Evolutionary conservation across 2,329 filamentous ascomycete genomes (phyloP), one percentile per base, ranked within the genome.

Genomic region (Phoma sp.): DNA sequence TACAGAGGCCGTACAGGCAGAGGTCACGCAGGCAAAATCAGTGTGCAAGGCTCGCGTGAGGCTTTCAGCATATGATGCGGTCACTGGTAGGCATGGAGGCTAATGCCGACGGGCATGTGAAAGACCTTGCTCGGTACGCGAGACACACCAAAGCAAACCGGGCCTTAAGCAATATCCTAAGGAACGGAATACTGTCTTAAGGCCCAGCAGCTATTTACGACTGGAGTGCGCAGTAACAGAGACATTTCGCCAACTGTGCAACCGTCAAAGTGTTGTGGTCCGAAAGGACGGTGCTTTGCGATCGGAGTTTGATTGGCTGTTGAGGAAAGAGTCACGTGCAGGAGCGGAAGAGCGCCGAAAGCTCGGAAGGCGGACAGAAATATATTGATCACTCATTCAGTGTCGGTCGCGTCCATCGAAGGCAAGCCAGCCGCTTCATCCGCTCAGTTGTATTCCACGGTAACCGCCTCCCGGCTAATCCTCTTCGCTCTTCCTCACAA

Each of bases 231-330:
- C 17, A 40, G 17, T 15, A 14, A 28, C 25, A 11, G 9, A 12
- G 20, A n/a, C 20, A 11, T 18, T 18, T 26, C 4, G 20, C 4
- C n/a, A 37, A 18, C 9, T 14, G 23, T 38, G 15, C 25, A 23
- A 12, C 28, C 7, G 7, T 30, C 17, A n/a, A 17, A 15, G 17
- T 34, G 43, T 14, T n/a, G n/a, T 30, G 33, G 32, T 15, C 29
- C 17, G 15, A n/a, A 39, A 23, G 23, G 42, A 40, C 9, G 11
- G 43, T 53, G 37, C 52, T 65, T 64, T 72, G 70, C 70, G 70
- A 65, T 72, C 68, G 65, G 36, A 38, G 42, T 47, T 23, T 71
- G 66, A 73, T 72, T 73, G 69, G 70, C 42, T 56, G 50, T 17
- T 26, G 15, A 15, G n/a, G 1, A 20, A 37, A 18, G 9, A 18